Percentiles rank a stretch among this genome's conserved stretches.
phyloP scores from a whole-genome alignment of 257 asterid genomes.

The Solanum neorickii region DNA sequence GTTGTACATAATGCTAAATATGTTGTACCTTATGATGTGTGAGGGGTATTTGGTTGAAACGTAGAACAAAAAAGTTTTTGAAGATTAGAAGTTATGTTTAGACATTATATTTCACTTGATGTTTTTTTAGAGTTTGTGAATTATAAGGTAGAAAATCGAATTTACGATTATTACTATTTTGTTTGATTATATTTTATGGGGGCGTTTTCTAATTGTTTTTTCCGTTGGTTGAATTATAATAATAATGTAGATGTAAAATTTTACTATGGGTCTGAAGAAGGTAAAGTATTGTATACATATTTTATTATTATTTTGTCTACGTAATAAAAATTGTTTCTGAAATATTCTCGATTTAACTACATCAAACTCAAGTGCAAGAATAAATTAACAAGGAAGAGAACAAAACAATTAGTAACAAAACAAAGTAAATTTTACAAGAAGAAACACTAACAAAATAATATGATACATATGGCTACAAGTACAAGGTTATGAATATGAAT shows the following conservation, averaged over 20 bases:
- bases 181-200: no score
- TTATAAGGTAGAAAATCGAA: no score
- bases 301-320: no score
- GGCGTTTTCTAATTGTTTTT: no score
- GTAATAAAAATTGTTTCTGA: neutral
- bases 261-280: fast-evolving
- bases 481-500: no score
- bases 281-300: fast-evolving
- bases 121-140: neutral
- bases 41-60: no score
- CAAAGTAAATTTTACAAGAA: neutral
- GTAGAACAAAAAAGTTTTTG: no score
- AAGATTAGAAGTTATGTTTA: no score
- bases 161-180: fast-evolving
- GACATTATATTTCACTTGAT: neutral
- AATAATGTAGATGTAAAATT: neutral
- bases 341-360: no score
- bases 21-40: neutral
- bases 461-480: neutral
- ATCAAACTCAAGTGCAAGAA: neutral
- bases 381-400: no score
- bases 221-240: fast-evolving
- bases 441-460: no score
- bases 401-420: no score
- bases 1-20: neutral